Evolutionary conservation across 2,329 filamentous ascomycete species (phyloP).

Genomic region (Claviceps sp.): DNA sequence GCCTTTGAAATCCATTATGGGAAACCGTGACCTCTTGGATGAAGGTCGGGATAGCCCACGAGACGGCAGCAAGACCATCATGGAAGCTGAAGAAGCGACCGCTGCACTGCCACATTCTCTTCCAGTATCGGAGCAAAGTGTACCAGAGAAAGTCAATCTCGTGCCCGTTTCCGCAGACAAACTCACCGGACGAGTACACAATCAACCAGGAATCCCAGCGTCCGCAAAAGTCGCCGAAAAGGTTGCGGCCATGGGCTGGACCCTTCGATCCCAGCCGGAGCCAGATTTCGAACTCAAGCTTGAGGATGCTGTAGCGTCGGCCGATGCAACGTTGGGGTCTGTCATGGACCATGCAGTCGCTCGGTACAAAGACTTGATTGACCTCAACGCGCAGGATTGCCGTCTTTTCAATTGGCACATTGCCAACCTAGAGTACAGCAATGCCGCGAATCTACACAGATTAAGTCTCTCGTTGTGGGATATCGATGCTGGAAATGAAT

Average conservation of each 20-base stretch:
- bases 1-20: slow-evolving; percentile 59
- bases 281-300: slow-evolving; percentile 59
- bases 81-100: slow-evolving; percentile 55
- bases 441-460: slow-evolving; percentile 75
- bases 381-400: slow-evolving; percentile 75
- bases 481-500: slow-evolving; percentile 94
- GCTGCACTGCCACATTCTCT: slow-evolving; percentile 44
- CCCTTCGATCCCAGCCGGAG: slow-evolving; percentile 49
- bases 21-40: slow-evolving; percentile 70
- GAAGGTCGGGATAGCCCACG: slow-evolving; percentile 65
- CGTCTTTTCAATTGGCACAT: slow-evolving; percentile 95
- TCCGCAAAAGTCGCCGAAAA: slow-evolving; percentile 64
- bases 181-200: slow-evolving; percentile 59
- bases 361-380: slow-evolving; percentile 73
- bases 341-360: slow-evolving; percentile 83
- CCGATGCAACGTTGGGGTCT: slow-evolving; percentile 68
- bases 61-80: slow-evolving; percentile 57
- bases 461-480: slow-evolving; percentile 90
- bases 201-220: slow-evolving; percentile 54
- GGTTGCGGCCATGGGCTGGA: slow-evolving; percentile 73
- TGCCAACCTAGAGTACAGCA: slow-evolving; percentile 95
- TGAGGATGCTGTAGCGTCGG: slow-evolving; percentile 46
- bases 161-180: slow-evolving; percentile 53
- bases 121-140: slow-evolving; percentile 39
- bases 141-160: slow-evolving; percentile 39